Percentiles rank a stretch among this genome's conserved stretches.
phyloP scores from a whole-genome alignment of 2,329 filamentous ascomycete species.

The Xylaria multiplex region DNA sequence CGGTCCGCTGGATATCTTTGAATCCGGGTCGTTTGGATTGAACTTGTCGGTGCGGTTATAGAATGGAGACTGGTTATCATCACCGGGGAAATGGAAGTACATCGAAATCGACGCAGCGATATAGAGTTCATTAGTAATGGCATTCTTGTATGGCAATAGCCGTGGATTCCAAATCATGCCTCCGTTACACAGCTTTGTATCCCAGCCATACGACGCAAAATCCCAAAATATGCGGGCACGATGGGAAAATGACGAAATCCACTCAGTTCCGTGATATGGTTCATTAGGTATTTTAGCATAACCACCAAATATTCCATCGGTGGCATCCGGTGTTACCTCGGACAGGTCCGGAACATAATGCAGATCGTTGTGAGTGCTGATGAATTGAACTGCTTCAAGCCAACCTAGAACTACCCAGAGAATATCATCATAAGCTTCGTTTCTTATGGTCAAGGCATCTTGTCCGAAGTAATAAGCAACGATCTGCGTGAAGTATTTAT shows the following conservation, averaged over 20 bases:
- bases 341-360: slow-evolving; percentile 59
- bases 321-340: slow-evolving; percentile 34
- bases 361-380: slow-evolving; percentile 72
- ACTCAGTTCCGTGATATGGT: slow-evolving; percentile 81
- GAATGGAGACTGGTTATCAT: slow-evolving; percentile 78
- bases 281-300: slow-evolving; percentile 49
- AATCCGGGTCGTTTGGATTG: slow-evolving; percentile 44
- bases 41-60: slow-evolving; percentile 40
- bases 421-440: slow-evolving; percentile 89
- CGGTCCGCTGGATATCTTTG: slow-evolving; percentile 49
- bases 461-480: slow-evolving; percentile 87
- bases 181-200: slow-evolving; percentile 80
- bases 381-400: slow-evolving; percentile 83
- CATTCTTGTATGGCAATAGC: slow-evolving; percentile 88
- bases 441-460: slow-evolving; percentile 77
- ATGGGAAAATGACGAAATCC: slow-evolving; percentile 80
- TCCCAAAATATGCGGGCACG: slow-evolving; percentile 88
- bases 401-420: slow-evolving; percentile 94
- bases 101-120: slow-evolving; percentile 86
- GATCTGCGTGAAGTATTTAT: slow-evolving; percentile 81
- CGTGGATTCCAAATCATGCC: slow-evolving; percentile 93
- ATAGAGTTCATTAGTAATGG: slow-evolving; percentile 92
- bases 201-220: slow-evolving; percentile 81
- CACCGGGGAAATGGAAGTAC: slow-evolving; percentile 89
- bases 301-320: slow-evolving; percentile 41